Evolutionary conservation across 768 basidiomycete species (phyloP).

Genomic region (Lanmaoa rubissima): DNA sequence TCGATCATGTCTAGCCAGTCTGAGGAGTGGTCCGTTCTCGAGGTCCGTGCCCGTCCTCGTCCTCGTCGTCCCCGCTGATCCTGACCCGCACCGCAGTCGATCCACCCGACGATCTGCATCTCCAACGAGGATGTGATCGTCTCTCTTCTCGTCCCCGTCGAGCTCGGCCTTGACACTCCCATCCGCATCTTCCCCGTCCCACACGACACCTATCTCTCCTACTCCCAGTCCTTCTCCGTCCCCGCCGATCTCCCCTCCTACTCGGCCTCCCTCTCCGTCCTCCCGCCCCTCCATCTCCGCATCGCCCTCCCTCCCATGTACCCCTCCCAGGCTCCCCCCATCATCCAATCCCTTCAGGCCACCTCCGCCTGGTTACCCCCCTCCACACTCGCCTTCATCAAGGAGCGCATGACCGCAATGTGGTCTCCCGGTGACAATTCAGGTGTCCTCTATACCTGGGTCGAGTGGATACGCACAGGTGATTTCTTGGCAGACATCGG

Average conservation of each 20-base stretch:
- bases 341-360: slow-evolving; percentile 52
- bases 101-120: slow-evolving; percentile 67
- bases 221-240: neutral
- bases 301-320: slow-evolving; percentile 53
- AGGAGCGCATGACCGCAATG: slow-evolving; percentile 44
- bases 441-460: slow-evolving; percentile 64
- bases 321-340: slow-evolving; percentile 52
- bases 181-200: slow-evolving; percentile 35
- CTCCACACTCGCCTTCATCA: slow-evolving; percentile 33
- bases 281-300: slow-evolving; percentile 64
- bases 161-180: slow-evolving; percentile 46
- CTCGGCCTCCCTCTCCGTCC: slow-evolving; percentile 40
- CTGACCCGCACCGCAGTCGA: slow-evolving; percentile 48
- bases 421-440: slow-evolving; percentile 53
- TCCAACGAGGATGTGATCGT: slow-evolving; percentile 37
- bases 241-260: neutral
- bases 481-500: slow-evolving; percentile 55
- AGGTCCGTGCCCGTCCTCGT: slow-evolving; percentile 17
- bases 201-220: slow-evolving; percentile 9
- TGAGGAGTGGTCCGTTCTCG: slow-evolving; percentile 24
- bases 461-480: slow-evolving; percentile 67
- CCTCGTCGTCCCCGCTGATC: slow-evolving; percentile 1
- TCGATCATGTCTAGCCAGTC: slow-evolving; percentile 3
- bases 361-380: slow-evolving; percentile 58
- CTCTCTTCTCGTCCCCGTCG: slow-evolving; percentile 57